Conservation (phyloP, 2,329 filamentous ascomycete genomes). For the Ustulina deusta region DNA sequence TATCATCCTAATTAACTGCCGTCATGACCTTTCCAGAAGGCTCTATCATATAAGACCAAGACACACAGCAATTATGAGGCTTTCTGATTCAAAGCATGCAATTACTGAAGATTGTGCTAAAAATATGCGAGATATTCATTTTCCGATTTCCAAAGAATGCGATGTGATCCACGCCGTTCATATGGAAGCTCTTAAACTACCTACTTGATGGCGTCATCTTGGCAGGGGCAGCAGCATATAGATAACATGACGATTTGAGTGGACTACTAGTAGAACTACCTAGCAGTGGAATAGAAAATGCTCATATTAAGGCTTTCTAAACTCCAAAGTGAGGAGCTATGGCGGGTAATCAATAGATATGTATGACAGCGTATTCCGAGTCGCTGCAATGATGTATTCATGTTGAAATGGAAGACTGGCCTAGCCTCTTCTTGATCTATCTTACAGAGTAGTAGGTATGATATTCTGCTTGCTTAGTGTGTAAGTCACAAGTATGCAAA, state of each 20-base stretch:
- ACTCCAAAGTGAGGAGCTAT: conserved; percentile 19
- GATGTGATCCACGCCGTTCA: neutral
- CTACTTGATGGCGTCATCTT: conserved; percentile 17
- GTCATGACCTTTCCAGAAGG: neutral
- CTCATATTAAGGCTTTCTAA: conserved; percentile 21
- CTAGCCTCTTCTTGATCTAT: neutral
- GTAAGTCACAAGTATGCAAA: no score
- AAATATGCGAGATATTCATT: neutral
- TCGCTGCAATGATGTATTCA: neutral
- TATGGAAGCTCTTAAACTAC: neutral
- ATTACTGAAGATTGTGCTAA: neutral
- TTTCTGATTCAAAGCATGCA: neutral
- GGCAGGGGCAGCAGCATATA: conserved; percentile 7
- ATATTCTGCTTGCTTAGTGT: neutral
- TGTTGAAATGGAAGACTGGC: conserved; percentile 3
- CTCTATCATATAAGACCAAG: neutral
- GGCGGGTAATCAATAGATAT: conserved; percentile 14
- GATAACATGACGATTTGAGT: conserved; percentile 6
- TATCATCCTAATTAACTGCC: neutral
- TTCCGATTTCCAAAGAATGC: neutral
- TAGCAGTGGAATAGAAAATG: conserved; percentile 10
- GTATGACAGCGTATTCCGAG: neutral
- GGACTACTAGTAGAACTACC: conserved; percentile 1
- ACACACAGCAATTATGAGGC: neutral
- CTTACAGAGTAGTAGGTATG: no score